Percentiles rank a stretch among this genome's conserved stretches.
Evolutionary conservation across 768 basidiomycete species (phyloP).

Genomic region (Auricularia heimuer): DNA sequence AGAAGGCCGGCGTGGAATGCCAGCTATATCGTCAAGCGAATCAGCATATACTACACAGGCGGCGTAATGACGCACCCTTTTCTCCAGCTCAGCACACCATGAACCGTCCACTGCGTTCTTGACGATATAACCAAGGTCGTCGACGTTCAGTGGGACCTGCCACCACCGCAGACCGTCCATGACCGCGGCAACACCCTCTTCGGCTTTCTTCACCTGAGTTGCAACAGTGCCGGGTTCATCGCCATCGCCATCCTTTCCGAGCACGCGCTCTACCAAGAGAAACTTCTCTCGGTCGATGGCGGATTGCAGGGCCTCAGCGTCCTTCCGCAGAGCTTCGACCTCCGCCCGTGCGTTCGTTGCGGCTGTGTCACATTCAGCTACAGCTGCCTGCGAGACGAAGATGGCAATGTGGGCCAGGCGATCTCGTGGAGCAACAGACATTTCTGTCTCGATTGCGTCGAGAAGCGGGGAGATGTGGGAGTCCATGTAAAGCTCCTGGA

Average conservation of each 20-base stretch:
- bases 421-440: neutral
- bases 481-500: slow-evolving; percentile 49
- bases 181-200: slow-evolving; percentile 27
- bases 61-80: slow-evolving; percentile 1
- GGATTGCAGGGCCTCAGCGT: slow-evolving; percentile 9
- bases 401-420: neutral
- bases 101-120: slow-evolving; percentile 5
- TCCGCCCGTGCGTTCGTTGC: neutral
- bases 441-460: slow-evolving; percentile 24
- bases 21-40: slow-evolving; percentile 32
- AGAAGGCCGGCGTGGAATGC: slow-evolving; percentile 56
- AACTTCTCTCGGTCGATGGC: slow-evolving; percentile 23
- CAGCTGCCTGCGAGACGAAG: slow-evolving; percentile 8
- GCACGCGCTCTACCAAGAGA: slow-evolving; percentile 30
- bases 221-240: slow-evolving; percentile 20
- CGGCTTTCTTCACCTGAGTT: slow-evolving; percentile 29
- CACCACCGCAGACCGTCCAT: slow-evolving; percentile 39
- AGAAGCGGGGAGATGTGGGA: slow-evolving; percentile 49
- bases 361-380: slow-evolving; percentile 1
- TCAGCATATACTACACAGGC: neutral
- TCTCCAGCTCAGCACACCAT: slow-evolving; percentile 9
- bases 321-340: slow-evolving; percentile 9
- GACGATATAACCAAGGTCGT: slow-evolving; percentile 9
- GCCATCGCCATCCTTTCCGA: neutral
- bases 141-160: slow-evolving; percentile 19